Base-by-base conservation (phyloP, 192 early-diverging fungal genomes). In the Dissophora ornata region DNA sequence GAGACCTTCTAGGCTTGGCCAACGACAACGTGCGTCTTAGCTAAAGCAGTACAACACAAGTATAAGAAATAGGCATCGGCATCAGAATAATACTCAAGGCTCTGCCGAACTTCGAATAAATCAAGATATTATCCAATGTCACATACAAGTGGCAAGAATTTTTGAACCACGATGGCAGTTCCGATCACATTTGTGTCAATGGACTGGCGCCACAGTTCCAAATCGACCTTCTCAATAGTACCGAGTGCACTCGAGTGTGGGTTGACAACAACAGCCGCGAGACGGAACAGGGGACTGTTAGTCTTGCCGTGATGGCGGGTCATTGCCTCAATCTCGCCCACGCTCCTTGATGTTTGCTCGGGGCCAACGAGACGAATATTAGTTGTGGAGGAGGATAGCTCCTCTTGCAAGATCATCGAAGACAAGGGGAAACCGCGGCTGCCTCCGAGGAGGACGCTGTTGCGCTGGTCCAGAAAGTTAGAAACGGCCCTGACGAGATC, bases 251-350 rank as follows among this genome's bases (percentile, higher is more conserved):
- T 8, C 3, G 44, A 46, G 5, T 57, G 41, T 18, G 67, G 67
- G 55, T 57, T 65, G 21, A 69, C 55, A 41, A 79, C 61, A 22
- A 79, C 77, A 28, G 77, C 67, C 4, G 67, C 62, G 15, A 79
- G 59, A 11, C 61, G 44, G 62, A 47, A 74, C 22, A 65, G 16
- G 3, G 70, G 62, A 3, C 36, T 47, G 26, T 45, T 51, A 9
- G 51, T 68, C 62, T 74, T 64, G 48, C 49, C 57, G 11, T 65
- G 61, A 24, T 65, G 70, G 0, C 38, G 54, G 11, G 41, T 47
- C 33, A 59, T 74, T 10, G 62, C 47, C 48, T 74, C 70, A 2
- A 54, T 53, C 15, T 71, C 69, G 19, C 47, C 49, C n/a, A 71
- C 38, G 10, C 34, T 44, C 61, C 51, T 71, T 9, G 51, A 29